Evolutionary conservation across 208 protist genomes (phyloP), one percentile per base, ranked within the genome.

Genomic region (Trypanosoma theileri): DNA sequence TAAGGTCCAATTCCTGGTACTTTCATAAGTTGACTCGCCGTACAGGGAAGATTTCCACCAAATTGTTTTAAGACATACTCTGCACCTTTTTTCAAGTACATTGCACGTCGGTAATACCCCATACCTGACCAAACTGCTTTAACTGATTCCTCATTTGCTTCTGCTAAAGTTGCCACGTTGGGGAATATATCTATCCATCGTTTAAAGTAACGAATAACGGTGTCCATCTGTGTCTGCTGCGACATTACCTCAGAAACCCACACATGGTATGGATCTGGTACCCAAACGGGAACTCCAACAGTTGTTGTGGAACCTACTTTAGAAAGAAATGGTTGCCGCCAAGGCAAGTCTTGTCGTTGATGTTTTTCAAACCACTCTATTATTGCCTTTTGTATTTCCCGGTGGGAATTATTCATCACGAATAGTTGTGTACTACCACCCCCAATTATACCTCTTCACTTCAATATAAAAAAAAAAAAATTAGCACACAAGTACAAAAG

Each of bases 181-280:
- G 96, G 93, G 59, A 98, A 98, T 40, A 69, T 59, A 12, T 65
- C 55, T 82, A 98, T 94, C 95, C 96, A 98, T 28, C 50, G 42
- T 4, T 61, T 50, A 66, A 86, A 98, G 75, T 98, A 98, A 28
- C 57, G 46, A 56, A 97, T 88, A 26, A 98, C 94, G 0, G 93
- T 96, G 9, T 80, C 83, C 59, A 98, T 92, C 41, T 85, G 91
- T 6, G 96, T 98, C 75, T 98, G 96, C 73, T 98, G 96, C 0
- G 92, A 93, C 95, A 98, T 98, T 21, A 98, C 90, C 74, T 98
- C 94, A 1, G 86, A 95, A 44, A 98, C 92, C 95, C 94, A 98
- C 8, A 98, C 85, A 51, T 84, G 76, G 67, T 98, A 98, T 3
- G 92, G 81, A 59, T 96, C 78, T n/a, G 54, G 61, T 61, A 81